These are phyloP conservation scores for Rhododendron williamsianum DNA, from an alignment of 148 eudicot species.

Conservation along the genomic window DNA sequence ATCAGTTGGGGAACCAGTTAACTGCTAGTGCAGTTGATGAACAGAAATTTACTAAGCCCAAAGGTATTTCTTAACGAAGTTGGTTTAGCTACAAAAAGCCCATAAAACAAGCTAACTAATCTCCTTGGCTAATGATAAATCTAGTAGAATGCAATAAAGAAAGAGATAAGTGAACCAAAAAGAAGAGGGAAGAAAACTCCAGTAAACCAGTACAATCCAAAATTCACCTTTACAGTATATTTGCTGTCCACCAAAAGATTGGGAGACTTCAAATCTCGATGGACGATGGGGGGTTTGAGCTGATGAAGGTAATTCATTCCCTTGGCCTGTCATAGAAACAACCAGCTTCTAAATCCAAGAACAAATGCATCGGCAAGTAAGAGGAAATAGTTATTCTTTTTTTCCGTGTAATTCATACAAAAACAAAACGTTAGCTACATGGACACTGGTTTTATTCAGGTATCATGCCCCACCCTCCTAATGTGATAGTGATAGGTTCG, in stretches of 20 bases:
- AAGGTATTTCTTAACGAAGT: background rate
- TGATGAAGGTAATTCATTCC: constrained; percentile 39
- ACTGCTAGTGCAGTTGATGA: background rate
- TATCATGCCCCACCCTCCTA: background rate
- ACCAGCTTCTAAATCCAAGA: constrained; percentile 8
- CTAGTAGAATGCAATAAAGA: background rate
- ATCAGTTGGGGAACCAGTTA: background rate
- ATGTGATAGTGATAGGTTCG: background rate
- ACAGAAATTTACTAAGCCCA: background rate
- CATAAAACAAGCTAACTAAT: background rate
- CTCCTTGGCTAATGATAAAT: background rate
- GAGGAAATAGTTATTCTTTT: background rate
- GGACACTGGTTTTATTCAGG: background rate
- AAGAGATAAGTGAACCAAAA: background rate
- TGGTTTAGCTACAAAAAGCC: background rate
- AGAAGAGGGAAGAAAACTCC: background rate
- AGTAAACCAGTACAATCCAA: background rate
- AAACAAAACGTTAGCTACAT: background rate
- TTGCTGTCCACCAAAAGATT: constrained; percentile 43
- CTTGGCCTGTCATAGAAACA: constrained; percentile 37
- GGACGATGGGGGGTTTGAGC: constrained; percentile 33
- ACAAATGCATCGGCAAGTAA: background rate
- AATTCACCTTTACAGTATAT: constrained; percentile 38
- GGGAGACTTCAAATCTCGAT: constrained; percentile 42
- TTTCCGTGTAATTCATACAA: background rate